Conservation (phyloP, 352 stramenopile species). For the Phytophthora sp. region DNA sequence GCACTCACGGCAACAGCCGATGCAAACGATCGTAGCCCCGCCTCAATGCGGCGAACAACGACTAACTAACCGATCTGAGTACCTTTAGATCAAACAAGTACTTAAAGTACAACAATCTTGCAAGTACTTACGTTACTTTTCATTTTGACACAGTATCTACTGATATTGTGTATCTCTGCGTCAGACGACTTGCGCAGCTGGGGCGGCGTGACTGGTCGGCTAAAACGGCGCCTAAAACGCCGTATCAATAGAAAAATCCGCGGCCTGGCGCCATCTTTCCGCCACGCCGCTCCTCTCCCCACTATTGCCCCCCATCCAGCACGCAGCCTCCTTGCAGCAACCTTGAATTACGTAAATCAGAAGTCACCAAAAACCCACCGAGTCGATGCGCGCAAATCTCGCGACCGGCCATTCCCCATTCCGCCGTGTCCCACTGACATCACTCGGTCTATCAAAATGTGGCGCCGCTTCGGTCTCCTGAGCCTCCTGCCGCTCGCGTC, state of each 20-base stretch:
- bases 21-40: background rate
- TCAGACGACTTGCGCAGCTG: too few relatives aligned
- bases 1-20: background rate
- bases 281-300: background rate
- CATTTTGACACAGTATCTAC: too few relatives aligned
- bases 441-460: constrained; percentile 8
- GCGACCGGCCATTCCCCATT: background rate
- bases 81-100: too few relatives aligned
- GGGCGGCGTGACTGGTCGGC: too few relatives aligned
- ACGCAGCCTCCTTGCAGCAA: background rate
- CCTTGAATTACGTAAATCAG: constrained; percentile 3
- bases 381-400: background rate
- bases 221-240: constrained; percentile 2
- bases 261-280: background rate
- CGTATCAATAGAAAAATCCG: constrained; percentile 5
- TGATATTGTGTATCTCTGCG: too few relatives aligned
- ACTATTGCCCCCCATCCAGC: background rate
- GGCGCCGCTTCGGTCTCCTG: constrained; percentile 13
- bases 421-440: constrained; percentile 3
- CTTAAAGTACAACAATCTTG: too few relatives aligned
- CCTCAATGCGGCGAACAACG: constrained; percentile 1
- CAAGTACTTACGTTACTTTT: too few relatives aligned
- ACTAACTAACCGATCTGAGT: background rate
- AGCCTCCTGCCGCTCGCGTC: background rate
- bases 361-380: background rate